Conservation (phyloP, 2,329 filamentous ascomycete genomes). For the Myriosclerotinia curreyana region DNA sequence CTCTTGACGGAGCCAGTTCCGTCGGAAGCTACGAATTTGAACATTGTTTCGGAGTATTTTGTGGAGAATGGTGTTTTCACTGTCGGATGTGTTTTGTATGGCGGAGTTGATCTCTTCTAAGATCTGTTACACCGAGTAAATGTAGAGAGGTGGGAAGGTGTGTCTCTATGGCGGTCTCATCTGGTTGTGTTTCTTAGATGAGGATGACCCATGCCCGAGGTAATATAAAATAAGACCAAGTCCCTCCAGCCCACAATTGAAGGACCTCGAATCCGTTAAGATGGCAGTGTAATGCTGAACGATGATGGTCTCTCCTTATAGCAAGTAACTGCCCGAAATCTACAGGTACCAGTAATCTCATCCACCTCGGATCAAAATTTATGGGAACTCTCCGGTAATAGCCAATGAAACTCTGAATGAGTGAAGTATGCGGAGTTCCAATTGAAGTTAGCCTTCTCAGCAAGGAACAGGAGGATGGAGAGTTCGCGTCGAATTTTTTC, state of each 20-base stretch:
- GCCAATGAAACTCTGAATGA: not conserved
- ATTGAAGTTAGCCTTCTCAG: no score
- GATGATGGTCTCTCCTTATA: not conserved
- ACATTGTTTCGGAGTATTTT: constrained; percentile 36
- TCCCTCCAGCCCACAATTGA: not conserved
- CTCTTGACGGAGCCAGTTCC: constrained; percentile 50
- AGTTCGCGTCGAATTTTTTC: not conserved
- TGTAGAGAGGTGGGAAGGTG: not conserved
- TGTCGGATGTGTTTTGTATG: not conserved
- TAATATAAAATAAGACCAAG: no score
- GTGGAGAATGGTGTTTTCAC: not conserved
- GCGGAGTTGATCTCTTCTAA: not conserved
- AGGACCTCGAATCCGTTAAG: not conserved
- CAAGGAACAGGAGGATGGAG: not conserved
- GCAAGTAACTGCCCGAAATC: not conserved
- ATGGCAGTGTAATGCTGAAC: not conserved
- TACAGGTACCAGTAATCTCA: not conserved
- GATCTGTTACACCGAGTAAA: not conserved
- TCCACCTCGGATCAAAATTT: not conserved
- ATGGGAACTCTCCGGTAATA: not conserved
- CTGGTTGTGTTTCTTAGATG: not conserved
- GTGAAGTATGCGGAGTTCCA: not conserved
- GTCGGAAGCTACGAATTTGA: constrained; percentile 58
- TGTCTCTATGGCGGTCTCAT: not conserved
- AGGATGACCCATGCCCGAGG: not conserved